A percentile compares a stretch with the other conserved stretches of the same genome.
phyloP scores from a whole-genome alignment of 192 early-diverging fungal genomes.

The Rhizophagus sp. region DNA sequence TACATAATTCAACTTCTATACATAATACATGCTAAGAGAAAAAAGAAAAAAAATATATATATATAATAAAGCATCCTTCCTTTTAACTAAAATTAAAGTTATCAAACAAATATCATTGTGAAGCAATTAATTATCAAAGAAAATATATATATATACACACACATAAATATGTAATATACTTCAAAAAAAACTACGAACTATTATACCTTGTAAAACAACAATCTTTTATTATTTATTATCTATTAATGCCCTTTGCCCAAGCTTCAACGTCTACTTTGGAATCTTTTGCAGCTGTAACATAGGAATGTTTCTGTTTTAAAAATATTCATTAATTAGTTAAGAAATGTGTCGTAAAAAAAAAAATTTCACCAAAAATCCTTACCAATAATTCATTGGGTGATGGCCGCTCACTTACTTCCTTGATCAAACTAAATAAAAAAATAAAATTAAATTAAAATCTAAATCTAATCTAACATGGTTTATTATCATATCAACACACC shows the following conservation, averaged over 20 bases:
- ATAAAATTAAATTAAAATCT: background rate
- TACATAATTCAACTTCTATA: background rate
- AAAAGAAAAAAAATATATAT: background rate
- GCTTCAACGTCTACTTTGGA: slow-evolving; percentile 31
- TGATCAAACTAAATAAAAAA: slow-evolving; percentile 46
- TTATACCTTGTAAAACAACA: background rate
- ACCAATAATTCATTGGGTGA: slow-evolving; percentile 66
- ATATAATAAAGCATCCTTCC: background rate
- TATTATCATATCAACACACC: slow-evolving; percentile 46
- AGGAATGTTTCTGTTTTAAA: slow-evolving; percentile 53
- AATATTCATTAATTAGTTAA: background rate
- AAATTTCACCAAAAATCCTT: slow-evolving; percentile 26
- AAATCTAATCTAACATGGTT: background rate
- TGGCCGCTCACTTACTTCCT: slow-evolving; percentile 60
- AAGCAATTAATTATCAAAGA: no score
- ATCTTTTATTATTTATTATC: slow-evolving; percentile 18
- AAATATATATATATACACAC: no score
- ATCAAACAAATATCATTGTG: background rate
- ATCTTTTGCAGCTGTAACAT: slow-evolving; percentile 25
- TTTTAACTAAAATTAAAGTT: background rate
- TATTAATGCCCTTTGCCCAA: slow-evolving; percentile 24
- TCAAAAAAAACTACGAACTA: no score
- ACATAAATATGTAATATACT: background rate
- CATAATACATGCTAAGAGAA: background rate
- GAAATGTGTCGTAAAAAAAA: background rate